Conservation (phyloP, 1,284 basidiomycete species). For the Heterobasidion irregulare region DNA sequence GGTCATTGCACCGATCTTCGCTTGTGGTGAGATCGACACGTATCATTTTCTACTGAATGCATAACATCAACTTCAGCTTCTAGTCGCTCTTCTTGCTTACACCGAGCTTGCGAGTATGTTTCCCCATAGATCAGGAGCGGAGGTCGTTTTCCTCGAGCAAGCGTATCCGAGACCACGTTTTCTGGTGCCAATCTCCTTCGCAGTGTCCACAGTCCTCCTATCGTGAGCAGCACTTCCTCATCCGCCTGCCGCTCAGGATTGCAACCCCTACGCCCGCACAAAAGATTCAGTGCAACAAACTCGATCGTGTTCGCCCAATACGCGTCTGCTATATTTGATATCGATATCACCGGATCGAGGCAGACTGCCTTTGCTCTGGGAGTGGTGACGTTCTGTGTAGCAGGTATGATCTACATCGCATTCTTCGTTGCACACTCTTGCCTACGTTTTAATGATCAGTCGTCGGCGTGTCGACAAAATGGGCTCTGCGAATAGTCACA, state of each 20-base stretch:
- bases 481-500: slow-evolving; percentile 20
- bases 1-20: slow-evolving; percentile 30
- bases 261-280: neutral
- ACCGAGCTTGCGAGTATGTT: slow-evolving; percentile 24
- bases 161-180: slow-evolving; percentile 28
- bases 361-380: slow-evolving; percentile 18
- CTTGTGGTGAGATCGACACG: slow-evolving; percentile 18
- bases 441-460: slow-evolving; percentile 8
- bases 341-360: slow-evolving; percentile 13
- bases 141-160: slow-evolving; percentile 40
- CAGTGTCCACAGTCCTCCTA: slow-evolving; percentile 32
- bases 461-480: slow-evolving; percentile 21
- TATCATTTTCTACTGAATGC: neutral
- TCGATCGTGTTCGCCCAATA: slow-evolving; percentile 22
- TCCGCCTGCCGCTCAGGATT: neutral
- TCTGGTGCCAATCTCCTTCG: slow-evolving; percentile 31
- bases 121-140: slow-evolving; percentile 39
- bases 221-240: slow-evolving; percentile 18
- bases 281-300: slow-evolving; percentile 17
- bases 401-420: slow-evolving; percentile 8
- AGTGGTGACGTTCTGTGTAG: slow-evolving; percentile 16
- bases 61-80: neutral
- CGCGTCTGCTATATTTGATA: slow-evolving; percentile 15
- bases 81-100: slow-evolving; percentile 11
- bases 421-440: neutral